These are phyloP conservation scores for Solanum chilense DNA, from an alignment of 257 asterid species.

Conservation along the genomic window DNA sequence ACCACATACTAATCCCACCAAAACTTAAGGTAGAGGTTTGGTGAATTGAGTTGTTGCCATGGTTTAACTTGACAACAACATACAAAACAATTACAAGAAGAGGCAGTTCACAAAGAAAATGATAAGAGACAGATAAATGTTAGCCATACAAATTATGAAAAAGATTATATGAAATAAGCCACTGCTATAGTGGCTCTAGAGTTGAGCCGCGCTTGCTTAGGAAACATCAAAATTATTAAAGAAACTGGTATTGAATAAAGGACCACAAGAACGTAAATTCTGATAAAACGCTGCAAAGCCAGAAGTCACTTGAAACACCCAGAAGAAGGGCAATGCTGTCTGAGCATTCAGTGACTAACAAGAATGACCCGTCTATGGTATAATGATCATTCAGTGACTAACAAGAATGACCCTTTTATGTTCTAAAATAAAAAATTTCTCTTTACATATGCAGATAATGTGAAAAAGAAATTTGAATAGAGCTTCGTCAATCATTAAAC, in stretches of 20 bases:
- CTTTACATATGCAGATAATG: conserved; percentile 38
- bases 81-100: neutral
- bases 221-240: neutral
- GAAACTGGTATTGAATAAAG: neutral
- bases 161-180: neutral
- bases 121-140: neutral
- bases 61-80: neutral
- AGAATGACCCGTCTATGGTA: no score
- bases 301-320: neutral
- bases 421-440: conserved; percentile 13
- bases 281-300: neutral
- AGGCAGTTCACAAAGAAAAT: neutral
- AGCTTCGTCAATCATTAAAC: conserved; percentile 29
- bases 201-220: neutral
- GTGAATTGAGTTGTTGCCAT: neutral
- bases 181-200: neutral
- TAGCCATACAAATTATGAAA: neutral
- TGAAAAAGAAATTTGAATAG: conserved; percentile 21
- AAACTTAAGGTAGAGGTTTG: conserved; percentile 67
- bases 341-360: neutral
- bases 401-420: conserved; percentile 11
- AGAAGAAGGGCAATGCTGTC: neutral
- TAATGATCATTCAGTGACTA: neutral
- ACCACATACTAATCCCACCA: conserved; percentile 83
- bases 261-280: neutral